Percentiles rank a stretch among this genome's conserved stretches.
These are phyloP conservation scores for Zychaea mexicana DNA, from an alignment of 371 early-diverging fungal genomes.

Conservation along the genomic window DNA sequence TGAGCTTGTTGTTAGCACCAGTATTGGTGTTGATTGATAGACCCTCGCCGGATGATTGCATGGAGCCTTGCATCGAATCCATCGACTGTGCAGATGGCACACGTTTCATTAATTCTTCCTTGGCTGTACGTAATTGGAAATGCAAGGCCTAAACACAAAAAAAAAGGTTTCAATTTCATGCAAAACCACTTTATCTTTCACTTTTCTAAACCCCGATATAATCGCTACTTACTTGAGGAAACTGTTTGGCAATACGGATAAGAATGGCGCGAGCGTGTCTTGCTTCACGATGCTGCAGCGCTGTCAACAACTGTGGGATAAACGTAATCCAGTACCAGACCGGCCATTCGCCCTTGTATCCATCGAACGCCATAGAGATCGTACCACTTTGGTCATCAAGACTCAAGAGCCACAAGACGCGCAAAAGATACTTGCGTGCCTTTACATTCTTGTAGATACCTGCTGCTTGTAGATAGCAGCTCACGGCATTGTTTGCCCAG, in stretches of 20 bases:
- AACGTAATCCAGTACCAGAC: slow-evolving; percentile 98
- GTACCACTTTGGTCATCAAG: slow-evolving; percentile 84
- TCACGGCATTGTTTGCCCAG: slow-evolving; percentile 92
- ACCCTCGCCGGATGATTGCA: background rate
- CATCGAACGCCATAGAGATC: slow-evolving; percentile 82
- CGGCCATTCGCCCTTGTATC: slow-evolving; percentile 88
- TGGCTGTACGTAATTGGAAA: slow-evolving; percentile 91
- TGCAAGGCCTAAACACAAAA: slow-evolving; percentile 78
- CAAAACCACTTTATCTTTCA: background rate
- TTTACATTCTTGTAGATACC: slow-evolving; percentile 84
- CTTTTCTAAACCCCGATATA: too few species aligned
- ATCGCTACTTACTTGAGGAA: slow-evolving; percentile 94
- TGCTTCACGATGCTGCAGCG: slow-evolving; percentile 80
- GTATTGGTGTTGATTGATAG: background rate
- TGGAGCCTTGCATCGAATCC: slow-evolving; percentile 4
- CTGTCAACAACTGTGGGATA: slow-evolving; percentile 92
- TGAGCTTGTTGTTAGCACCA: background rate
- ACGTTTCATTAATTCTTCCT: slow-evolving; percentile 85
- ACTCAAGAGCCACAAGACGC: slow-evolving; percentile 93
- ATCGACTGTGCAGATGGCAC: slow-evolving; percentile 7
- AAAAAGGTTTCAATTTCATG: too few species aligned
- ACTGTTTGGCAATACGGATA: slow-evolving; percentile 91
- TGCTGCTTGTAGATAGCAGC: slow-evolving; percentile 96
- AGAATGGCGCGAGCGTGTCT: slow-evolving; percentile 82
- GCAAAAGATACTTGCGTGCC: slow-evolving; percentile 88